phyloP scores from a whole-genome alignment of 129 eudicot species.

The Pulicaria dysenterica region DNA sequence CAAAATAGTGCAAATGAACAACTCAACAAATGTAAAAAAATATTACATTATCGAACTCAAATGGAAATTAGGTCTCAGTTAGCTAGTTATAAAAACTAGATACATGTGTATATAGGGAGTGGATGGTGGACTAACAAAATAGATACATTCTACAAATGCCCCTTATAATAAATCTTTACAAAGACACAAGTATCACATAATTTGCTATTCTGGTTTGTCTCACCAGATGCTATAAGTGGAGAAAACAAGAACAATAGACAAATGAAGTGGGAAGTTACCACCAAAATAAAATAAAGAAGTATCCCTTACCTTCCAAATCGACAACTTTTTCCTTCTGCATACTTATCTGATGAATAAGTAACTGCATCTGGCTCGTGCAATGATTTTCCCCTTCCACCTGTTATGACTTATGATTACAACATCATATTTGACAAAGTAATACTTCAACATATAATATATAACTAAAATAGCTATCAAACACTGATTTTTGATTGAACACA shows the following conservation, averaged over 20 bases:
- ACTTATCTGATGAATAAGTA: conserved; percentile 83
- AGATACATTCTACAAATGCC: neutral
- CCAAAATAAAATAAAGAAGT: conserved; percentile 17
- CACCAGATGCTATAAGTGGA: too few species aligned
- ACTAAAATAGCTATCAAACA: too few species aligned
- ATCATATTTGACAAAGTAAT: neutral
- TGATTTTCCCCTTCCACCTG: conserved; percentile 91
- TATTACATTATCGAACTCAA: neutral
- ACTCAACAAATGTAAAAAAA: neutral
- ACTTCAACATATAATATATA: neutral
- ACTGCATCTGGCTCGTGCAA: conserved; percentile 72
- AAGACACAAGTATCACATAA: too few species aligned
- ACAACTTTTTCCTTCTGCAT: conserved; percentile 65
- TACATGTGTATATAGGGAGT: neutral
- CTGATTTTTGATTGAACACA: too few species aligned
- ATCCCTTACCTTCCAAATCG: conserved; percentile 65
- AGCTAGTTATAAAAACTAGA: neutral
- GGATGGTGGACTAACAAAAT: neutral
- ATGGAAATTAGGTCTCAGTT: neutral
- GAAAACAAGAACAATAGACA: too few species aligned
- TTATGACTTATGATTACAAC: conserved; percentile 16
- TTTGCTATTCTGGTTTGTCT: too few species aligned
- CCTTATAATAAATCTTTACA: too few species aligned
- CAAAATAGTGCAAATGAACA: neutral
- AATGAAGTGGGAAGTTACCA: neutral